These are phyloP conservation scores for Gynochthodes officinalis DNA, from an alignment of 257 asterid genomes.

Conservation along the genomic window DNA sequence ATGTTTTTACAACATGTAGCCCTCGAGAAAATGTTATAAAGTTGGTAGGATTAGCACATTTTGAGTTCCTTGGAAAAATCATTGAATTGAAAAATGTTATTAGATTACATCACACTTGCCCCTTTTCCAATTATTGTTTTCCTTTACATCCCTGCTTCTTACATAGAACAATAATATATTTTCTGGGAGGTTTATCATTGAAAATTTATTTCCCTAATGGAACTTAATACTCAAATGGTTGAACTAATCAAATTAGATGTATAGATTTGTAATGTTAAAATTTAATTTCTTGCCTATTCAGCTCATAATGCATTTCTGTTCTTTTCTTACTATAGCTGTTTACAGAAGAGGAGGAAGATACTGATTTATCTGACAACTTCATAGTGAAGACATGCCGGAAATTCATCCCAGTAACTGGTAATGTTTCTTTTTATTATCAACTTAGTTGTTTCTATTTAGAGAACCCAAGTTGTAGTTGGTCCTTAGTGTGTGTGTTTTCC, in stretches of 20 bases:
- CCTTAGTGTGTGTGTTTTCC: not conserved
- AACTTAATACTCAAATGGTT: no score
- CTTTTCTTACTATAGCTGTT: slow-evolving; percentile 50
- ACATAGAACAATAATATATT: not conserved
- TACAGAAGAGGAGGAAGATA: slow-evolving; percentile 71
- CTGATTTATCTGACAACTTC: slow-evolving; percentile 88
- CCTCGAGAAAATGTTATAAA: not conserved
- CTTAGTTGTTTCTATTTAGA: slow-evolving; percentile 1
- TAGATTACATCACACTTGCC: not conserved
- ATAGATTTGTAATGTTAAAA: not conserved
- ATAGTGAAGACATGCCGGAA: slow-evolving; percentile 93
- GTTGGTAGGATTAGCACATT: not conserved
- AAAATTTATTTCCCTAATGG: not conserved
- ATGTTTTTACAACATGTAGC: slow-evolving; percentile 10
- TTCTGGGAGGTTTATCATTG: not conserved
- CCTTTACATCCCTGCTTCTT: not conserved
- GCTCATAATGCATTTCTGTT: not conserved
- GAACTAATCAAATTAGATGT: no score
- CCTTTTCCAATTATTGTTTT: not conserved
- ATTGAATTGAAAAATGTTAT: not conserved
- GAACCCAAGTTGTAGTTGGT: slow-evolving; percentile 8
- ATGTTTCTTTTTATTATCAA: slow-evolving; percentile 17
- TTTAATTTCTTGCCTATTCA: not conserved
- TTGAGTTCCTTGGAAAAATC: not conserved
- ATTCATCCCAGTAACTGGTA: slow-evolving; percentile 93